Base-by-base conservation (phyloP, 2,329 filamentous ascomycete species). In the Exophiala spinifera region DNA sequence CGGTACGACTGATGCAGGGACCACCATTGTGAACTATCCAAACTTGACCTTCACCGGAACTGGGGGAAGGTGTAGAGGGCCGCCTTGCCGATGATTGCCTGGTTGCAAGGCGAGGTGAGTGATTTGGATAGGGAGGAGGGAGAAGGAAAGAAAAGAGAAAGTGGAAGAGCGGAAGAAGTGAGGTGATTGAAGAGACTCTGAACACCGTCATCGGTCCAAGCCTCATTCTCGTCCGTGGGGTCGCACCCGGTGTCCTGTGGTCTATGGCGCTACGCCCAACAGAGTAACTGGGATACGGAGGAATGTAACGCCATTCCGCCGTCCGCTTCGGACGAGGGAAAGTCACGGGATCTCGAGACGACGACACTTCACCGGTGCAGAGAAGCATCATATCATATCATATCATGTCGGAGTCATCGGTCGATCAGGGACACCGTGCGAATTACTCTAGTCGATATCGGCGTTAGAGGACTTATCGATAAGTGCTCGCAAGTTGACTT, bases 11-110 rank as follows among this genome's bases (percentile, higher is more conserved):
- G 34, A 11, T 47, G 53, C n/a, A 21, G 49, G 47, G 21, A 21
- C 45, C 39, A 37, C 51, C 60, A 62, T 63, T 37, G 46, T 56
- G 51, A 28, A 57, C 55, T 49, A 51, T 60, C 51, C 61, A 63
- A 63, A 48, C 46, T 55, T 49, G 50, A 21, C 39, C 36, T 39
- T 31, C 42, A 50, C 46, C 39, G 31, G 39, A 44, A 48, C 25
- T 20, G 21, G n/a, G 28, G 44, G 45, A 44, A 52, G 11, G 28
- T 11, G 28, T 36, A 33, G 46, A 19, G 17, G 15, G 42, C 19
- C 39, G 57, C 54, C 57, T 59, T 57, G 53, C 53, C 33, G 47
- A 5, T 23, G 37, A n/a, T 10, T 51, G 59, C 59, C 56, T 57
- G 49, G 51, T 31, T 56, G 45, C 53, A 53, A 56, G 60, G 52